phyloP scores from a whole-genome alignment of 176 grass and related monocot species.

The Echinochloa phyllopogon region DNA sequence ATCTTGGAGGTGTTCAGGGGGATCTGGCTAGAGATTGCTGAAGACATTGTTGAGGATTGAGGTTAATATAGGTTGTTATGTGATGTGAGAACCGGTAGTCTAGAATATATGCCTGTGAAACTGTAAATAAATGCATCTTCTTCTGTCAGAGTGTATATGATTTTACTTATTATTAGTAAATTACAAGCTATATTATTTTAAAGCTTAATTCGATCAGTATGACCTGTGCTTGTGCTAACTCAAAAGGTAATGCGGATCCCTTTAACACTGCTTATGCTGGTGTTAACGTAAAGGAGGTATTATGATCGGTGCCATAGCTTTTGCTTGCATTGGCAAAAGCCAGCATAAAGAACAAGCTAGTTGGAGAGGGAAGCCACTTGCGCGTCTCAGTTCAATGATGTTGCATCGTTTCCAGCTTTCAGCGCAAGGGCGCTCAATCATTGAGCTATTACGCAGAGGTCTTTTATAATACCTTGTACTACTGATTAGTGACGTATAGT shows the following conservation, averaged over 20 bases:
- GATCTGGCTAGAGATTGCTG: conserved; percentile 47
- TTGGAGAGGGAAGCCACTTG: neutral
- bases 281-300: neutral
- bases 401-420: neutral
- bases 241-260: neutral
- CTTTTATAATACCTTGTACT: no score
- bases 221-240: neutral
- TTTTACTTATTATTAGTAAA: neutral
- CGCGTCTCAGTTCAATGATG: neutral
- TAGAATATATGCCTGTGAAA: conserved; percentile 5
- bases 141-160: neutral
- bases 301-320: neutral
- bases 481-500: no score
- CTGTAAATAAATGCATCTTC: neutral
- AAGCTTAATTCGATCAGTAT: neutral
- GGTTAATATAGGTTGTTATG: neutral
- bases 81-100: neutral
- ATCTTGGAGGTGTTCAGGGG: conserved; percentile 75
- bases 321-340: neutral
- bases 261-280: neutral
- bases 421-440: no score
- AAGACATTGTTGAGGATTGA: conserved; percentile 27
- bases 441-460: no score
- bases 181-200: neutral
- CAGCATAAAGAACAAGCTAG: neutral